These are phyloP conservation scores for Rhynchospora tenuis DNA, from an alignment of 176 grass and related monocot species.

Conservation along the genomic window DNA sequence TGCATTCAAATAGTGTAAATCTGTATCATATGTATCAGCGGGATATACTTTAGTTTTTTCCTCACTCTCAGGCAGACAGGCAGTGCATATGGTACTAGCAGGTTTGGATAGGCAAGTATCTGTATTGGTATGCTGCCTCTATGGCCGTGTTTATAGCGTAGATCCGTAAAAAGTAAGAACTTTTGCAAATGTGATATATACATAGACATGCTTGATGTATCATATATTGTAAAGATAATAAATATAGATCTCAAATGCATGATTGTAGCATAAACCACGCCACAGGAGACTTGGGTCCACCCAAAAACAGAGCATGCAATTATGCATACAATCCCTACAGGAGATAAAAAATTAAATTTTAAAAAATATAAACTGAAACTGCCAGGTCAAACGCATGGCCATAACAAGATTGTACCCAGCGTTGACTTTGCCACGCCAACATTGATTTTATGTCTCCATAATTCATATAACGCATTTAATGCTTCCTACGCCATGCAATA, in stretches of 20 bases:
- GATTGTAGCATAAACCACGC: background rate
- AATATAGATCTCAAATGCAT: background rate
- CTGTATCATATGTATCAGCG: too few relatives aligned
- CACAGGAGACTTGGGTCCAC: background rate
- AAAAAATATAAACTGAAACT: background rate
- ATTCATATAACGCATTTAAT: conserved; percentile 2
- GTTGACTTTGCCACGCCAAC: background rate
- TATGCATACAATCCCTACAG: background rate
- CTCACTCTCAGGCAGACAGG: too few relatives aligned
- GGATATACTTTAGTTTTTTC: too few relatives aligned
- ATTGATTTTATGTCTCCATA: background rate
- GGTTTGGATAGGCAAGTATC: too few relatives aligned
- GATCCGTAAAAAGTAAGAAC: background rate
- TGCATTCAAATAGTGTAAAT: too few relatives aligned
- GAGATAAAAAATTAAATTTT: background rate
- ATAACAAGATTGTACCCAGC: background rate
- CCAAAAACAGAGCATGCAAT: background rate
- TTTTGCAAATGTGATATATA: background rate
- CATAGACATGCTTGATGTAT: background rate
- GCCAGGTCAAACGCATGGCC: conserved; percentile 11
- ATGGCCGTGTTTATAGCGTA: too few relatives aligned
- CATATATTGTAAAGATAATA: background rate
- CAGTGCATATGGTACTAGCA: too few relatives aligned
- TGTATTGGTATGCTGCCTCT: too few relatives aligned
- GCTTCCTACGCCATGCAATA: conserved; percentile 18